Conservation (phyloP, 108 stramenopile genomes). For the Aurantiochytrium sp. region DNA sequence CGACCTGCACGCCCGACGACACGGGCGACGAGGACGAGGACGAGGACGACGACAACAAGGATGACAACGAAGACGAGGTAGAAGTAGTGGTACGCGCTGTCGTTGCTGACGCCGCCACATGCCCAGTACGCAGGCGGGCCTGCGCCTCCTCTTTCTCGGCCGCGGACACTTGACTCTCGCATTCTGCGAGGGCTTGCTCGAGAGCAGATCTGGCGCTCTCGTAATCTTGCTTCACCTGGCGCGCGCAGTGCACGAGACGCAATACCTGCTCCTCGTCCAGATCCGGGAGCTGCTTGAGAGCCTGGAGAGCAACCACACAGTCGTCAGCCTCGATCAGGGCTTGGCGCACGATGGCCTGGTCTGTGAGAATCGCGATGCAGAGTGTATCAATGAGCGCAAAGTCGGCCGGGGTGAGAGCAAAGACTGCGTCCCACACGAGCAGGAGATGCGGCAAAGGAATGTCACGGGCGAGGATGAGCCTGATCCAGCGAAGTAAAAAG, state of each 20-base stretch:
- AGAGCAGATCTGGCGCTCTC: not conserved
- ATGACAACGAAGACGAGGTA: too few relatives aligned
- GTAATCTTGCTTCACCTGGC: not conserved
- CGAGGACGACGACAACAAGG: too few relatives aligned
- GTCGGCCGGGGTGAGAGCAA: not conserved
- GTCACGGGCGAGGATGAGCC: not conserved
- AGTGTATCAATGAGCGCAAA: constrained; percentile 10
- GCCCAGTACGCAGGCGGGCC: too few relatives aligned
- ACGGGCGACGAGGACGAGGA: too few relatives aligned
- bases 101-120: too few relatives aligned
- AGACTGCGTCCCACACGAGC: not conserved
- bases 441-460: not conserved
- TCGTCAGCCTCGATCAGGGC: not conserved
- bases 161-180: too few relatives aligned
- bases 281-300: not conserved
- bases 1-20: not conserved
- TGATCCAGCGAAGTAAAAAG: not conserved
- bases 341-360: not conserved
- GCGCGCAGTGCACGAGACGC: not conserved
- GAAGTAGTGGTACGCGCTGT: too few relatives aligned
- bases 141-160: too few relatives aligned
- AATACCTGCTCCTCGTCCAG: not conserved
- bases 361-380: constrained; percentile 16
- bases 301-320: not conserved
- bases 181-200: not conserved